phyloP scores from a whole-genome alignment of 1,139 yeast species.

The Suhomyces wounanorum region DNA sequence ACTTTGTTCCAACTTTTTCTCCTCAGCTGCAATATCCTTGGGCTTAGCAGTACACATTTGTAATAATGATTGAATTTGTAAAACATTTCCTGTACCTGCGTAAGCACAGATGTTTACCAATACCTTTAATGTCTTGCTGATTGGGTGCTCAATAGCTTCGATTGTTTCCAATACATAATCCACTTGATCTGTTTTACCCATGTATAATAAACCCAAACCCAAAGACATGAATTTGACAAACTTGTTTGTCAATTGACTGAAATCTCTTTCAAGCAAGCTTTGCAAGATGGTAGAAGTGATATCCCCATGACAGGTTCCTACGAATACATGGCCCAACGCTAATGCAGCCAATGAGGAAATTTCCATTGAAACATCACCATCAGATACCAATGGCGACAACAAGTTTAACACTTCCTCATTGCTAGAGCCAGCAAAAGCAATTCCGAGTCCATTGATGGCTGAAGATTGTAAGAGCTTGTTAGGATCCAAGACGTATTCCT shows the following conservation, averaged over 20 bases:
- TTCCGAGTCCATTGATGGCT: constrained; percentile 88
- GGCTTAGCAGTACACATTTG: constrained; percentile 80
- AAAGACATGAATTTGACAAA: constrained; percentile 90
- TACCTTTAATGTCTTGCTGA: constrained; percentile 85
- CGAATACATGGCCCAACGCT: constrained; percentile 91
- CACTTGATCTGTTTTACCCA: constrained; percentile 94
- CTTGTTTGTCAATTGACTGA: constrained; percentile 73
- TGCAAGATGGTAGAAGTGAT: constrained; percentile 88
- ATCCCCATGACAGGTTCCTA: constrained; percentile 95
- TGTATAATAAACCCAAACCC: constrained; percentile 87
- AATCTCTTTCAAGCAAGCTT: constrained; percentile 84
- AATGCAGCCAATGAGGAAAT: constrained; percentile 84
- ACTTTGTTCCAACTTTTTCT: constrained; percentile 37
- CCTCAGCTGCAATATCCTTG: constrained; percentile 35
- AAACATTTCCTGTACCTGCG: constrained; percentile 97
- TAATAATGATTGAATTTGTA: constrained; percentile 87
- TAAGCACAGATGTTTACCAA: constrained; percentile 91
- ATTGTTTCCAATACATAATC: constrained; percentile 94
- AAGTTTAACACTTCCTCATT: constrained; percentile 80
- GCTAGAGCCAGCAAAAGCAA: constrained; percentile 93
- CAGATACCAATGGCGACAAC: constrained; percentile 85
- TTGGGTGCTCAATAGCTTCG: constrained; percentile 94
- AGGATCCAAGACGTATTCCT: constrained; percentile 67
- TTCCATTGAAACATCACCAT: constrained; percentile 72
- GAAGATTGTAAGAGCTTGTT: constrained; percentile 65